These are phyloP conservation scores for Spiraea crenata DNA, from an alignment of 331 rosid species.

Conservation along the genomic window DNA sequence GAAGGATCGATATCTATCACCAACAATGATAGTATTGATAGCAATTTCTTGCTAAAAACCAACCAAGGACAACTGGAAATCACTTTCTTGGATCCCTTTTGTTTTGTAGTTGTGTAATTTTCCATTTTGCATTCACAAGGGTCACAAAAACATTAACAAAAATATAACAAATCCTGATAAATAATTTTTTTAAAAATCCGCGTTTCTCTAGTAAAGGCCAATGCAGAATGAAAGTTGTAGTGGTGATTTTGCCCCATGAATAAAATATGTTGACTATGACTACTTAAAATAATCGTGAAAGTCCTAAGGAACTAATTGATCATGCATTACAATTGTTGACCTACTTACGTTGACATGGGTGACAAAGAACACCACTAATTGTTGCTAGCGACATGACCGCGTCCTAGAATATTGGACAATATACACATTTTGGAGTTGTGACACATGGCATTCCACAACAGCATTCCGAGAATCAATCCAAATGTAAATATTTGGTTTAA, in stretches of 20 bases:
- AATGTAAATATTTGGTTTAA: too few relatives aligned
- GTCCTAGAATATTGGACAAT: neutral
- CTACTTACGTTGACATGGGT: neutral
- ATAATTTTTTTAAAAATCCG: too few relatives aligned
- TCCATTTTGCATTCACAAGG: neutral
- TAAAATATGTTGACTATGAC: too few relatives aligned
- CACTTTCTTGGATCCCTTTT: neutral
- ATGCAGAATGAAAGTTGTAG: too few relatives aligned
- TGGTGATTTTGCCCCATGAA: too few relatives aligned
- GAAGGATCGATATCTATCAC: too few relatives aligned
- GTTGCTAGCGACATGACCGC: neutral
- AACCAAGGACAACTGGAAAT: slow-evolving; percentile 4
- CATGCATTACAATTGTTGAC: neutral
- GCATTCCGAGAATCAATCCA: too few relatives aligned
- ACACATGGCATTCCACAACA: neutral
- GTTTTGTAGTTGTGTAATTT: neutral
- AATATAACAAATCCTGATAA: too few relatives aligned
- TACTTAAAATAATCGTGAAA: too few relatives aligned
- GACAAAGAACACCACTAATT: neutral
- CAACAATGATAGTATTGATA: neutral
- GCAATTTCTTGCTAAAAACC: neutral
- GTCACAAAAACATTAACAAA: too few relatives aligned
- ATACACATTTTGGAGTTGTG: neutral
- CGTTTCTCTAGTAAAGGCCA: too few relatives aligned
- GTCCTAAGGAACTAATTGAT: neutral